Conservation (phyloP, 768 basidiomycete genomes). For the Leccinum imitatum region DNA sequence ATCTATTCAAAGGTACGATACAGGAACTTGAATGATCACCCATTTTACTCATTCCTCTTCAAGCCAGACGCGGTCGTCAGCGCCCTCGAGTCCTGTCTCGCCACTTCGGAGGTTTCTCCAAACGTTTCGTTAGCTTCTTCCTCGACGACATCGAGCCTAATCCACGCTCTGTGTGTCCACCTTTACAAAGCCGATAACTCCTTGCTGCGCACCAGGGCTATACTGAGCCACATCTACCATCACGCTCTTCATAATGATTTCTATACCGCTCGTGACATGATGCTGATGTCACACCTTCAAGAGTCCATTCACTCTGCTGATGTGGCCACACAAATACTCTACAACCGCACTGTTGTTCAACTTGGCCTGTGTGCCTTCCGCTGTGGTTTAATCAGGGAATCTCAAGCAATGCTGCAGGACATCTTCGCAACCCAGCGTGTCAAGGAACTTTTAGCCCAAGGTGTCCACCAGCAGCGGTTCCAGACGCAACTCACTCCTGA, state of each 20-base stretch:
- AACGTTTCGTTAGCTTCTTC: slow-evolving; percentile 56
- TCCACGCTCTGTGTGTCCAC: slow-evolving; percentile 86
- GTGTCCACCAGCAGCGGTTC: slow-evolving; percentile 90
- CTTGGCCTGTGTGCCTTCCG: slow-evolving; percentile 97
- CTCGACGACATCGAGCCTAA: slow-evolving; percentile 66
- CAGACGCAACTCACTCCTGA: slow-evolving; percentile 80
- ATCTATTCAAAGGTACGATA: slow-evolving; percentile 89
- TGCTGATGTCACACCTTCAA: slow-evolving; percentile 98
- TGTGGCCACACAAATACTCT: slow-evolving; percentile 94
- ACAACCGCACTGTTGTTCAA: slow-evolving; percentile 97
- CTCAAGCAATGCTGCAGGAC: slow-evolving; percentile 89
- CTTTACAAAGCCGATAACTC: slow-evolving; percentile 92
- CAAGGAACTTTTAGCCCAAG: slow-evolving; percentile 96
- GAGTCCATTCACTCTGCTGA: slow-evolving; percentile 96
- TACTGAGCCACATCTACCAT: slow-evolving; percentile 97
- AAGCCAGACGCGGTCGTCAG: slow-evolving; percentile 92
- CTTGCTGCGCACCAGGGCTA: slow-evolving; percentile 91
- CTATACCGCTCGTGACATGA: slow-evolving; percentile 95
- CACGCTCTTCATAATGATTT: slow-evolving; percentile 96
- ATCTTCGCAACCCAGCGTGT: slow-evolving; percentile 96
- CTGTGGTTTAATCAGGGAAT: slow-evolving; percentile 89
- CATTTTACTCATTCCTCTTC: slow-evolving; percentile 12
- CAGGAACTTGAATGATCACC: background rate
- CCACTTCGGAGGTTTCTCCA: slow-evolving; percentile 58
- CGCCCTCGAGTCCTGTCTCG: slow-evolving; percentile 77